phyloP scores from a whole-genome alignment of 2,329 filamentous ascomycete genomes.

The Penicillium decumbens region DNA sequence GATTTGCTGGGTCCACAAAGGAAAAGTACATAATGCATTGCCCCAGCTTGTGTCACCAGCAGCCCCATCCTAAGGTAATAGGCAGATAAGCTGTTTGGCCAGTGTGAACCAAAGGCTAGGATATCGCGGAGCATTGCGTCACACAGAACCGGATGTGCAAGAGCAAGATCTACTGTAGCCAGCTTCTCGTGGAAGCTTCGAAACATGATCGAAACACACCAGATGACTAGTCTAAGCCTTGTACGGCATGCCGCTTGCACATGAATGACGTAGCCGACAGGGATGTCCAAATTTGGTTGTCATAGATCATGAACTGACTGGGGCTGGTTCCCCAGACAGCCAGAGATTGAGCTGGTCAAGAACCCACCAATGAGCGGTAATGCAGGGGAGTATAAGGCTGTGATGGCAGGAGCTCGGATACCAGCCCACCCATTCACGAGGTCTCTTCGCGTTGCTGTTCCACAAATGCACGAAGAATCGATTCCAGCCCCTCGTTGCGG shows the following conservation, averaged over 20 bases:
- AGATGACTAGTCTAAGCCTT: neutral
- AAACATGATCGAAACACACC: neutral
- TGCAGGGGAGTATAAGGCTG: neutral
- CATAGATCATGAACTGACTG: constrained; percentile 10
- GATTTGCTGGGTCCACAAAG: neutral
- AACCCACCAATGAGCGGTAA: constrained; percentile 11
- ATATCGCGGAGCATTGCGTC: neutral
- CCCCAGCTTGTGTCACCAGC: neutral
- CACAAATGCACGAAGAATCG: constrained; percentile 55
- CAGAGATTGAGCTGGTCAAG: neutral
- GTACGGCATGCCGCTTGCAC: neutral
- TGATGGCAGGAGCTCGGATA: neutral
- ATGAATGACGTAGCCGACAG: constrained; percentile 1
- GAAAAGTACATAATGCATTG: neutral
- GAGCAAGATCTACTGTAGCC: neutral
- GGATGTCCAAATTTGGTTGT: constrained; percentile 1
- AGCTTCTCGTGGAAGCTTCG: constrained; percentile 2
- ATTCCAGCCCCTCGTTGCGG: constrained; percentile 78
- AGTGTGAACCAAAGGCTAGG: neutral
- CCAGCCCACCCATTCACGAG: constrained; percentile 13
- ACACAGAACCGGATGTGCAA: neutral
- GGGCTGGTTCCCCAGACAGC: neutral
- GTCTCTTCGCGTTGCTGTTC: constrained; percentile 28
- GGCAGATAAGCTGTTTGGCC: neutral
- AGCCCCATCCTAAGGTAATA: neutral